Conservation (phyloP, 148 eudicot species). For the Vaccinium myrtillus region DNA sequence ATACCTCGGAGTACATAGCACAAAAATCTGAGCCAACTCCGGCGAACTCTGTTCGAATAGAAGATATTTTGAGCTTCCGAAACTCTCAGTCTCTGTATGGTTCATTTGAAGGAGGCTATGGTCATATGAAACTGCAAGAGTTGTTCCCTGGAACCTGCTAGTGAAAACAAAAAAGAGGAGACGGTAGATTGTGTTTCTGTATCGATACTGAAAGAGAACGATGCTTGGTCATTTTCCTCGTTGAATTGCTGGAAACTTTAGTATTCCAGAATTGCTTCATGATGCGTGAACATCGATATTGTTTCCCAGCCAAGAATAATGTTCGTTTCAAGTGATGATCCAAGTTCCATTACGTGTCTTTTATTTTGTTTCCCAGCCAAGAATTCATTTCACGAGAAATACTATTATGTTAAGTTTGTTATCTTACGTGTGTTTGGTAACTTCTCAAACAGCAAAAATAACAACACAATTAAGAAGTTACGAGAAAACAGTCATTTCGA, state of each 20-base stretch:
- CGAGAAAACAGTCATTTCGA: too few relatives aligned
- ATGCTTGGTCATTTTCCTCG: not conserved
- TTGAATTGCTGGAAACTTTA: not conserved
- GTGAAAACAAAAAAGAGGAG: not conserved
- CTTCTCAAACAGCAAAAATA: not conserved
- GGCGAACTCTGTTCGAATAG: slow-evolving; percentile 44
- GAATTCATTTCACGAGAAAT: too few relatives aligned
- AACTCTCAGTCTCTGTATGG: slow-evolving; percentile 81
- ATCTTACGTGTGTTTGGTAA: not conserved
- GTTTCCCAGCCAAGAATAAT: not conserved
- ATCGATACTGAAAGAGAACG: not conserved
- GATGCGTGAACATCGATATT: not conserved
- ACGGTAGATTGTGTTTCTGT: not conserved
- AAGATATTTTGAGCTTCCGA: slow-evolving; percentile 71
- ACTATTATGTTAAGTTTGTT: not conserved
- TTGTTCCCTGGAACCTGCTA: not conserved
- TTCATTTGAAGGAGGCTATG: slow-evolving; percentile 72
- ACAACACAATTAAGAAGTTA: too few relatives aligned
- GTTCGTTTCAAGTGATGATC: not conserved
- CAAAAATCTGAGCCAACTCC: slow-evolving; percentile 32
- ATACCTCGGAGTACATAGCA: slow-evolving; percentile 53
- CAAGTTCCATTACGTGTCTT: not conserved
- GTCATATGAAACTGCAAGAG: slow-evolving; percentile 56
- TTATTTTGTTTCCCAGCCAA: not conserved
- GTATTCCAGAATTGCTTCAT: not conserved